A percentile compares a stretch with the other conserved stretches of the same genome.
These are phyloP conservation scores for Tinospora cordifolia DNA, from an alignment of 164 flowering plant species.

Conservation along the genomic window DNA sequence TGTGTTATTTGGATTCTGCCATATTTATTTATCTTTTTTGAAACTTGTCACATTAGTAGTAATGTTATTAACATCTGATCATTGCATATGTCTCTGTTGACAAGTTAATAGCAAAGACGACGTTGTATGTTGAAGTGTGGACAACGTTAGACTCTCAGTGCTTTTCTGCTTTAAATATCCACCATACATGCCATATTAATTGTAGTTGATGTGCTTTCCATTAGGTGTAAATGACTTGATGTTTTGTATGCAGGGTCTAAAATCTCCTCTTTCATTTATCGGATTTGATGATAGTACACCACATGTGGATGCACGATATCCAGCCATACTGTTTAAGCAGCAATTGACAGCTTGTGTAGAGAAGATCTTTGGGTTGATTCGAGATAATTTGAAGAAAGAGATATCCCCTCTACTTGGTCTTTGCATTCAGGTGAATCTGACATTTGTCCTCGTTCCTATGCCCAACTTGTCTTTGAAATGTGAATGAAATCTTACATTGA, in stretches of 20 bases:
- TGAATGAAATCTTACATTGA: background rate
- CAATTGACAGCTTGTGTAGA: constrained; percentile 88
- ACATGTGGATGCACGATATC: constrained; percentile 78
- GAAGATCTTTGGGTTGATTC: constrained; percentile 84
- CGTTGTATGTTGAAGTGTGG: too few relatives aligned
- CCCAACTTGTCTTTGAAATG: background rate
- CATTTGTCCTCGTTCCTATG: background rate
- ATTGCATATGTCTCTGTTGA: background rate
- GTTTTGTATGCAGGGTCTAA: constrained; percentile 41
- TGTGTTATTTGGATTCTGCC: too few relatives aligned
- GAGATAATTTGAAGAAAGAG: constrained; percentile 89
- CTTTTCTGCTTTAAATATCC: too few relatives aligned
- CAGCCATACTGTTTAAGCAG: constrained; percentile 84
- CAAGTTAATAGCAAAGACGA: too few relatives aligned
- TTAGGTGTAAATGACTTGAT: too few relatives aligned
- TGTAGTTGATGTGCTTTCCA: too few relatives aligned
- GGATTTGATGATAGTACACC: constrained; percentile 58
- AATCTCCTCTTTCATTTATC: constrained; percentile 55
- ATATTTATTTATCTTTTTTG: too few relatives aligned
- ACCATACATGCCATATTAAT: too few relatives aligned
- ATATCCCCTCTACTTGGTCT: constrained; percentile 55
- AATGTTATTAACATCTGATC: background rate
- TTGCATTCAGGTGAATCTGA: constrained; percentile 68
- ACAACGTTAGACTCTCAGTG: too few relatives aligned
- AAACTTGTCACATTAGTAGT: too few relatives aligned